Percentiles rank a stretch among this genome's conserved stretches.
Conservation (phyloP, 2,329 filamentous ascomycete genomes). For the Botrytis pseudocinerea region DNA sequence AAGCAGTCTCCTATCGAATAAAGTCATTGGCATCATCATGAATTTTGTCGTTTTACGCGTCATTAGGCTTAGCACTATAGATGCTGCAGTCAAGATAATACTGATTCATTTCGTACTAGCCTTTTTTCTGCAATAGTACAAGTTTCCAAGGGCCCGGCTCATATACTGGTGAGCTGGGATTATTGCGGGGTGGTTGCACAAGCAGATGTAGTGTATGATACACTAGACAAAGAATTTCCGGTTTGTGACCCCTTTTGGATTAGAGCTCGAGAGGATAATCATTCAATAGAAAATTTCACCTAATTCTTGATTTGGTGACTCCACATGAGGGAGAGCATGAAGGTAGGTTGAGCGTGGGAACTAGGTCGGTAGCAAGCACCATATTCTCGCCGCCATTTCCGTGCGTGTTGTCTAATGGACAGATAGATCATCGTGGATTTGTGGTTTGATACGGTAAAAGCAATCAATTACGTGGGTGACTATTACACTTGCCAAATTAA, state of each 20-base stretch:
- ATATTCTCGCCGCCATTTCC: slow-evolving; percentile 16
- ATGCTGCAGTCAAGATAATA: neutral
- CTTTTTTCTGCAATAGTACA: slow-evolving; percentile 6
- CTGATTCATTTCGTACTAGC: slow-evolving; percentile 3
- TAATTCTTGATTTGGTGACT: slow-evolving; percentile 1
- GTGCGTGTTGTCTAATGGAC: slow-evolving; percentile 1
- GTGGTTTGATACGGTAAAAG: slow-evolving; percentile 4
- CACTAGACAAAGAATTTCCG: slow-evolving; percentile 1
- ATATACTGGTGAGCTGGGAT: slow-evolving; percentile 18
- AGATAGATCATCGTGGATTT: neutral
- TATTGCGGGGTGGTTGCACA: slow-evolving; percentile 26
- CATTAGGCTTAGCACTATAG: slow-evolving; percentile 18
- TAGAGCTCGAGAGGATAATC: neutral
- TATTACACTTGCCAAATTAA: neutral
- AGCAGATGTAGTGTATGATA: neutral
- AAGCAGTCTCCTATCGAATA: slow-evolving; percentile 1
- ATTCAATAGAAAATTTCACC: neutral
- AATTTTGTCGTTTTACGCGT: slow-evolving; percentile 18
- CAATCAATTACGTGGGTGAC: neutral
- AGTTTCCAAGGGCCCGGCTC: slow-evolving; percentile 24
- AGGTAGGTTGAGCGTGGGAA: neutral
- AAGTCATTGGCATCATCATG: neutral
- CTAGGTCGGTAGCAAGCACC: neutral
- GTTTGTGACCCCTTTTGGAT: neutral
- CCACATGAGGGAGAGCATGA: neutral